phyloP scores from a whole-genome alignment of 75 land plant species.

The Chamaecyparis obtusa region DNA sequence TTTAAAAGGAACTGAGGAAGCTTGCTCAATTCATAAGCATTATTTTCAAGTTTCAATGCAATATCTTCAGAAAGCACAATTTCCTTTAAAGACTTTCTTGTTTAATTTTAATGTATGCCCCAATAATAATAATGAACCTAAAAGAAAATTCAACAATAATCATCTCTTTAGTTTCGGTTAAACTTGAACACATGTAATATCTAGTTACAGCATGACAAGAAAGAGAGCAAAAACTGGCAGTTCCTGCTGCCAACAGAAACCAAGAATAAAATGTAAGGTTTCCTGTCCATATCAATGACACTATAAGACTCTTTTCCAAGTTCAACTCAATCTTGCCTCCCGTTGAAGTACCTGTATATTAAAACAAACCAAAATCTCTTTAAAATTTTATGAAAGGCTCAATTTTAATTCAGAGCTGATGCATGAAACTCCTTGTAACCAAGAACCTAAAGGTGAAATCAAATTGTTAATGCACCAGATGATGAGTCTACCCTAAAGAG shows the following conservation, averaged over 20 bases:
- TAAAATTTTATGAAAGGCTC: not conserved
- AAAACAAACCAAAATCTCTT: not conserved
- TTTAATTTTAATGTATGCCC: not conserved
- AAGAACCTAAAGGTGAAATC: not conserved
- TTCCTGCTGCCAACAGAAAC: not conserved
- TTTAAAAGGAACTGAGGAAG: not conserved
- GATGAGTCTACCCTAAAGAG: not conserved
- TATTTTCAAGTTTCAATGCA: not conserved
- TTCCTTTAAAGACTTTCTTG: not conserved
- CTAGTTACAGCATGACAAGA: not conserved
- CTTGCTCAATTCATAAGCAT: not conserved
- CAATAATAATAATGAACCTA: not conserved
- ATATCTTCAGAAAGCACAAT: not conserved
- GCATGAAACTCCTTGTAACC: not conserved
- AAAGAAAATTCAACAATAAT: not conserved
- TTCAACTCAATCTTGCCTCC: slow-evolving; percentile 12
- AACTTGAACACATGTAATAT: not conserved
- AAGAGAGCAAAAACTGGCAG: not conserved
- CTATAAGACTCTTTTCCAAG: not conserved
- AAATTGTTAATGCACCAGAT: not conserved
- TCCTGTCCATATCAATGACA: not conserved
- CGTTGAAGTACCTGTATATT: slow-evolving; percentile 11
- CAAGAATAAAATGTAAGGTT: not conserved
- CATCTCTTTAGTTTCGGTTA: not conserved
- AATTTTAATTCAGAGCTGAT: not conserved